Conservation (phyloP, 1,284 basidiomycete species). For the Psilocybe mexicana region DNA sequence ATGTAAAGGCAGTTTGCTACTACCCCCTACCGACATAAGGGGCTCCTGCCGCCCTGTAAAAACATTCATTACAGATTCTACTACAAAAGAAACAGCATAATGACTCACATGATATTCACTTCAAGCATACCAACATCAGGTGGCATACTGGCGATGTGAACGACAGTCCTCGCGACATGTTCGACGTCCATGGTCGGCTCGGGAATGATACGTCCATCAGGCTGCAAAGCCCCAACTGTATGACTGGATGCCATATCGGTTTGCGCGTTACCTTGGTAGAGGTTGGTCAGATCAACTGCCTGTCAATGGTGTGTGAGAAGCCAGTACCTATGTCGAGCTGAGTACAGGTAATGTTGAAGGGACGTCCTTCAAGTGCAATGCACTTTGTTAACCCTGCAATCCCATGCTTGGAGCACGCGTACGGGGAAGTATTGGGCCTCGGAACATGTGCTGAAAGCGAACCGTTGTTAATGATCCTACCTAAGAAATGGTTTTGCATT, state of each 20-base stretch:
- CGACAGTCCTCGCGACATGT: constrained; percentile 71
- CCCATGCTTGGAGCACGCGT: constrained; percentile 80
- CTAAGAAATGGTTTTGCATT: constrained; percentile 29
- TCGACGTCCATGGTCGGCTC: constrained; percentile 71
- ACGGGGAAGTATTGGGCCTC: constrained; percentile 65
- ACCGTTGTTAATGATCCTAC: constrained; percentile 84
- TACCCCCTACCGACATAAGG: constrained; percentile 67
- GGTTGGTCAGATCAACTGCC: not conserved
- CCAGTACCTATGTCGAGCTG: constrained; percentile 78
- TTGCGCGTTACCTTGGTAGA: constrained; percentile 59
- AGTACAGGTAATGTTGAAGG: constrained; percentile 72
- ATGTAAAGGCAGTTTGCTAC: constrained; percentile 5
- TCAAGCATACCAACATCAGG: constrained; percentile 70
- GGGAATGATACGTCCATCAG: constrained; percentile 58
- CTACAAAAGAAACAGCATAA: not conserved
- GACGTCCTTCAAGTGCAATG: constrained; percentile 74
- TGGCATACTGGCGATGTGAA: constrained; percentile 70
- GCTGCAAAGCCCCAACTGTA: constrained; percentile 58
- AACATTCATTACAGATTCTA: not conserved
- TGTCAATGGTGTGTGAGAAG: not conserved
- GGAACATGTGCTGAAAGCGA: constrained; percentile 77
- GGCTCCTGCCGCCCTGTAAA: constrained; percentile 52
- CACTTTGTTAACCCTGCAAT: constrained; percentile 75
- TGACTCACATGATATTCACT: constrained; percentile 71
- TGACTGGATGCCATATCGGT: constrained; percentile 56